Base-by-base conservation (phyloP, 257 asterid species). In the Scutellaria baicalensis region DNA sequence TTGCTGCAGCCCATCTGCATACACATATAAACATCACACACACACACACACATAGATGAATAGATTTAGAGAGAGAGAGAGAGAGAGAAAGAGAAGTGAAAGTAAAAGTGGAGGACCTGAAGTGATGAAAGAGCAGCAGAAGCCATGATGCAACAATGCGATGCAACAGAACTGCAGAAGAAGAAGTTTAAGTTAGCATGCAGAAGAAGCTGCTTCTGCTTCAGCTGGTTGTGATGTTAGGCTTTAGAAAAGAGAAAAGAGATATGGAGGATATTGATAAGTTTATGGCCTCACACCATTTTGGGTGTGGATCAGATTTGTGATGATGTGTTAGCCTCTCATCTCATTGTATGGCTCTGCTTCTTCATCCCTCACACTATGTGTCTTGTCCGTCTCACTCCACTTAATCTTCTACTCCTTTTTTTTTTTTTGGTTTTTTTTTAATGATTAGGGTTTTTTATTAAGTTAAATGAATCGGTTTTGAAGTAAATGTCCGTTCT, bases 41-140 rank as follows among this genome's bases (percentile, higher is more conserved):
- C 4, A 1, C 36, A 23, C 11, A 12, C 6, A 54, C 3, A 10
- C 9, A 44, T 12, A 16, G 35, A 33, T 44, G 44, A 61, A 55
- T 5, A 45, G 13, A 27, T 6, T 14, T 5, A 14, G 17, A 13
- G 8, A 12, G 18, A 12, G 36, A 50, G 18, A 50, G 33, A 56
- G 31, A 2, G 14, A n/a, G 1, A 36, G 3, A 9, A 40, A 5
- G 42, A 33, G 31, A 2, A 52, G 14, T 6, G 11, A 49, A 21
- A 11, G 20, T 3, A 39, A 3, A 13, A 8, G 50, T 39, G 13
- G 43, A 21, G 20, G 10, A 90, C 95, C 97, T 90, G 95, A 68
- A 88, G 90, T 71, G 97, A 85, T 18, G 97, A 86, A 60, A 88
- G 80, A 84, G 92, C 88, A 84, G 96, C 96, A 78, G 89, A 83